These are phyloP conservation scores for Myrica gale DNA, from an alignment of 306 rosid species.

Conservation along the genomic window DNA sequence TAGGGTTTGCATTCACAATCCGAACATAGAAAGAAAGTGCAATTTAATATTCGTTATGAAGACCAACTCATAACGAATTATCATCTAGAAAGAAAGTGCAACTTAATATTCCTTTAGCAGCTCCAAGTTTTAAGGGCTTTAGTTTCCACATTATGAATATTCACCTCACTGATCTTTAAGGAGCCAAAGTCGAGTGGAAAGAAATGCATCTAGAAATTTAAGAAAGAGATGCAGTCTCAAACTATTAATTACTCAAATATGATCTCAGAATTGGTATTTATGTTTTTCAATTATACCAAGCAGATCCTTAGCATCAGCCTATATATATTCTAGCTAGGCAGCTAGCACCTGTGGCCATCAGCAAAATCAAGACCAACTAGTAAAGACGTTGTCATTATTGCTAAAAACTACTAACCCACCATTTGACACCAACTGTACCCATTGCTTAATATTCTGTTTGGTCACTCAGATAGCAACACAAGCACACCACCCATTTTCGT, in stretches of 20 bases:
- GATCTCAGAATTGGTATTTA: background rate
- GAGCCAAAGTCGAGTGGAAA: background rate
- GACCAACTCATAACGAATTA: no score
- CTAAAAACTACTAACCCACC: background rate
- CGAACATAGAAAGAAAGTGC: constrained; percentile 41
- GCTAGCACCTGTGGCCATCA: background rate
- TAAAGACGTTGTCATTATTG: background rate
- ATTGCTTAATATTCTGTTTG: background rate
- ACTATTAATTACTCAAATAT: background rate
- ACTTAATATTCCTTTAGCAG: background rate
- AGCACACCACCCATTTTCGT: no score
- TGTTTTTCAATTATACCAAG: background rate
- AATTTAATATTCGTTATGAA: background rate
- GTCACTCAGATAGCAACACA: background rate
- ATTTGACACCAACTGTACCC: background rate
- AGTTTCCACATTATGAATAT: background rate
- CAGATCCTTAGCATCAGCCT: background rate
- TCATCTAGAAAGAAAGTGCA: background rate
- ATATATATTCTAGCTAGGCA: background rate
- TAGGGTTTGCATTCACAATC: constrained; percentile 77
- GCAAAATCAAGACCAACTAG: constrained; percentile 4
- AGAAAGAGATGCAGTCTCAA: background rate
- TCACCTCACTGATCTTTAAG: background rate
- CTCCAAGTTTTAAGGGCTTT: background rate
- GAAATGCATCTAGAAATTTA: background rate